Conservation (phyloP, 306 rosid species). For the Glycyrrhiza uralensis region DNA sequence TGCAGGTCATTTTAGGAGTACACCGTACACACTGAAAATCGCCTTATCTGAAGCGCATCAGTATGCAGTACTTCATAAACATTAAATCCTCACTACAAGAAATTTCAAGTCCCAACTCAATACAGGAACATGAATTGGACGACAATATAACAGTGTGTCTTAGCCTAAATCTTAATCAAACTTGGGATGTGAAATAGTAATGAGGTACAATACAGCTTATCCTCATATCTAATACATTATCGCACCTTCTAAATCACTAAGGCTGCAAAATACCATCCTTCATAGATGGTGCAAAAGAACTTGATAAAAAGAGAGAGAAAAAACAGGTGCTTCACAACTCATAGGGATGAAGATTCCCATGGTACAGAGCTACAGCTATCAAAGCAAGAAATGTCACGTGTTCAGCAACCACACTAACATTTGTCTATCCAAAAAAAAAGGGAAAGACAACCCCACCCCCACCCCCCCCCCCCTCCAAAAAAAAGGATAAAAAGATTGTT, state of each 20-base stretch:
- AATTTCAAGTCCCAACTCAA: neutral
- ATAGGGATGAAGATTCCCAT: neutral
- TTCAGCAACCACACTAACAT: neutral
- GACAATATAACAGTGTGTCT: neutral
- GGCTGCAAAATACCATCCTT: neutral
- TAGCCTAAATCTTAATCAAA: neutral
- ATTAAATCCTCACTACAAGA: neutral
- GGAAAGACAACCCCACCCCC: neutral
- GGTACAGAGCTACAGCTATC: neutral
- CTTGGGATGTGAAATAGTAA: neutral
- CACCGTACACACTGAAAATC: too few relatives aligned
- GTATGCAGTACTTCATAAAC: too few relatives aligned
- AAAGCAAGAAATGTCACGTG: neutral
- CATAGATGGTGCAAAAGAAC: neutral
- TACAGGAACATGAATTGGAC: neutral
- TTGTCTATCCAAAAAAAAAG: too few relatives aligned
- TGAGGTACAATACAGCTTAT: neutral
- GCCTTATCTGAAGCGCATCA: too few relatives aligned
- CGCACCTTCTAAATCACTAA: neutral
- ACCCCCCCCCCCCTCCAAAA: neutral
- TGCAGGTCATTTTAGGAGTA: too few relatives aligned
- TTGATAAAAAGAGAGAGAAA: neutral
- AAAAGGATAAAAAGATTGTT: neutral
- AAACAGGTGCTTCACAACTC: neutral
- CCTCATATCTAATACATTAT: neutral